Base-by-base conservation (phyloP, 441 rosid species). In the Arabidopsis lyrata region DNA sequence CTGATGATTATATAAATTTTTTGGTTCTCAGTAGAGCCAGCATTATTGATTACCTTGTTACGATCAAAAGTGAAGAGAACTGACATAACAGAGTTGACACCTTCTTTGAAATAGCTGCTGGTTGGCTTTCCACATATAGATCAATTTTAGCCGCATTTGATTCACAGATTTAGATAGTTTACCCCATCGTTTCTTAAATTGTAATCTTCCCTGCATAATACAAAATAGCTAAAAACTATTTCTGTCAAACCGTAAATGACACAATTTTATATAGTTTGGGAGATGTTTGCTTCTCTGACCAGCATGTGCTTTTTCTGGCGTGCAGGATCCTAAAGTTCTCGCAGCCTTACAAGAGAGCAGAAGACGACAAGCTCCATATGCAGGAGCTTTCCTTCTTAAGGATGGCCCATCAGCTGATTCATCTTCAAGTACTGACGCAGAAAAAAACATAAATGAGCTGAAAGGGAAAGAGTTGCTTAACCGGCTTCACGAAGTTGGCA, bases 301-400 rank as follows among this genome's bases (percentile, higher is more conserved):
- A 55, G 36, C 48, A 24, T 38, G 31, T 54, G 48, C 31, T 48
- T 55, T 72, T 73, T 71, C n/a, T 0, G 54, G 31, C 50, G 66
- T 74, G 80, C 85, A 96, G 99, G 98, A 96, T 83, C 93, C 96
- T 58, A 96, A 96, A 82, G 75, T 96, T 70, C 80, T 96, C 48
- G 93, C 97, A 74, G 99, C 99, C 68, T 86, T 93, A 65, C 99
- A 91, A 73, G 99, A 96, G 83, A 87, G 82, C 76, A 83, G 90
- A 66, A 96, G 88, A 78, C 80, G 98, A 76, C 98, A 91, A 78
- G 97, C 99, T 61, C 99, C 99, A 6, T 96, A 96, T 84, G 95
- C 93, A 14, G 97, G 99, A 66, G 97, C 97, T 34, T 93, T 96
- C 83, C 97, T 96, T 83, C 78, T 96, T 41, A 93, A 90, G 84